phyloP scores from a whole-genome alignment of 78 protist genomes.

The Monocercomonoides exilis region DNA sequence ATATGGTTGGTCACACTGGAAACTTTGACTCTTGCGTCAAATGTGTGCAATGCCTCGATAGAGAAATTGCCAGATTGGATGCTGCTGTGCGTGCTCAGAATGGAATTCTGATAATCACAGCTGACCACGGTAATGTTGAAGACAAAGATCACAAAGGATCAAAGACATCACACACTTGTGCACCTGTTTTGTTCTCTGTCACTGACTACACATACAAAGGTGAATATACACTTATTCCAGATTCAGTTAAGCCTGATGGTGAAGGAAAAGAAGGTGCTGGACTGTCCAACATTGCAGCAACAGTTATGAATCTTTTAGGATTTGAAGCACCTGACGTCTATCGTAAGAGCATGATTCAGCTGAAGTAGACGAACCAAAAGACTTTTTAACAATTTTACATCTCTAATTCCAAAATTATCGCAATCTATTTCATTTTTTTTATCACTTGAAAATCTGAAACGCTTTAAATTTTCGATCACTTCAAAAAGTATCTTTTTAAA shows the following conservation, averaged over 20 bases:
- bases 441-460: too few species aligned
- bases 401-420: too few species aligned
- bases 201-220: not conserved
- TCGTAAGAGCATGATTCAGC: not conserved
- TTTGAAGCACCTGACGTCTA: constrained; percentile 22
- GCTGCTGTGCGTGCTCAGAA: not conserved
- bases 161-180: constrained; percentile 32
- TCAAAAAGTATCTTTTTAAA: too few species aligned
- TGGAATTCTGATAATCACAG: constrained; percentile 35
- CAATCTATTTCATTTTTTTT: too few species aligned
- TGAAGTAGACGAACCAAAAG: not conserved
- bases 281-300: constrained; percentile 39
- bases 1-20: constrained; percentile 69
- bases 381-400: too few species aligned
- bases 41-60: constrained; percentile 28
- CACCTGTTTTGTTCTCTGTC: constrained; percentile 22
- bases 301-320: constrained; percentile 40
- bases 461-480: too few species aligned
- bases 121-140: constrained; percentile 63
- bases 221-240: not conserved
- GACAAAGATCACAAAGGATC: constrained; percentile 16
- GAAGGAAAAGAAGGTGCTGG: constrained; percentile 20
- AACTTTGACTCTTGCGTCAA: constrained; percentile 17
- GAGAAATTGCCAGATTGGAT: constrained; percentile 20
- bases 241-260: not conserved